These are phyloP conservation scores for Pilaira anomala DNA, from an alignment of 192 early-diverging fungal species.

Conservation along the genomic window DNA sequence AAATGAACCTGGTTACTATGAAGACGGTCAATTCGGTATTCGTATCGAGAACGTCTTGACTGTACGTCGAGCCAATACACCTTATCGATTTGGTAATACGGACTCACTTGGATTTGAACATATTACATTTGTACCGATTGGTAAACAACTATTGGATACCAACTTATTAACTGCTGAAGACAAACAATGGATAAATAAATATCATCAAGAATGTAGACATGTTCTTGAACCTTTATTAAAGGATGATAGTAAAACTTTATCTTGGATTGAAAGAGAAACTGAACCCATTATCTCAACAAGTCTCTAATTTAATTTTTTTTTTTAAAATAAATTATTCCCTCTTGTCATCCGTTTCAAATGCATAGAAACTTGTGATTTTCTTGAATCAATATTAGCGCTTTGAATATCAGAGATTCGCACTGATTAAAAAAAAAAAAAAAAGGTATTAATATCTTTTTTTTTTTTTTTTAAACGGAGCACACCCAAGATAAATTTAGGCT, in stretches of 20 bases:
- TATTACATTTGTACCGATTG: conserved; percentile 85
- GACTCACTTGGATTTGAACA: conserved; percentile 87
- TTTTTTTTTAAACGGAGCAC: too few species aligned
- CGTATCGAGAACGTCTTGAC: conserved; percentile 92
- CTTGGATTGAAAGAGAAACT: conserved; percentile 85
- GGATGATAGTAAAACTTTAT: conserved; percentile 58
- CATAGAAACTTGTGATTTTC: too few species aligned
- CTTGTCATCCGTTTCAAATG: too few species aligned
- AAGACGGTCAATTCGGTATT: conserved; percentile 93
- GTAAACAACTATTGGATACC: conserved; percentile 72
- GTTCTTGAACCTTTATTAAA: conserved; percentile 76
- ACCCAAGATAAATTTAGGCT: too few species aligned
- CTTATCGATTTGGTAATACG: conserved; percentile 77
- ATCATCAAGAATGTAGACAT: conserved; percentile 71
- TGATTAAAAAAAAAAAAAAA: too few species aligned
- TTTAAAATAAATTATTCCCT: too few species aligned
- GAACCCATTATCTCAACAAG: too few species aligned
- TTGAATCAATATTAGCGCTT: too few species aligned
- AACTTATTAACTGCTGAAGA: conserved; percentile 66
- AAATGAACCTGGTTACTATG: conserved; percentile 96
- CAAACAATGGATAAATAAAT: conserved; percentile 82
- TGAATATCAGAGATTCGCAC: too few species aligned
- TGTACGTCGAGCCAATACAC: conserved; percentile 63
- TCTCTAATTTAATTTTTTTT: too few species aligned
- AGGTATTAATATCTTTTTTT: too few species aligned